phyloP scores from a whole-genome alignment of 345 rosid species.

The Eucalyptus sp. region DNA sequence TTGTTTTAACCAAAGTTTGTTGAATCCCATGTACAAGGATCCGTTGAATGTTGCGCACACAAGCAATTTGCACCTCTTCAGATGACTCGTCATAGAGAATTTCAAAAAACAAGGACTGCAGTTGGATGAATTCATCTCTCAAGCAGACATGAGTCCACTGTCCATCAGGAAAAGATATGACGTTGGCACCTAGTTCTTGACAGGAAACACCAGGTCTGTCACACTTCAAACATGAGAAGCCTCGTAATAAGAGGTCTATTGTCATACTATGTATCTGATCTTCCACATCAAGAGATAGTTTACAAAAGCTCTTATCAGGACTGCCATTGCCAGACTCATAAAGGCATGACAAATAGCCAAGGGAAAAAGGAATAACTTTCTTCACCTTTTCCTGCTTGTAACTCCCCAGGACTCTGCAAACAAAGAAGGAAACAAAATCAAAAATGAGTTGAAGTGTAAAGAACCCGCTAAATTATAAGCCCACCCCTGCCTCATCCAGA shows the following conservation, averaged over 20 bases:
- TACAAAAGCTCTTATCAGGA: conserved; percentile 35
- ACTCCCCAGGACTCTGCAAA: conserved; percentile 49
- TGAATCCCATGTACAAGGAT: conserved; percentile 51
- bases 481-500: neutral
- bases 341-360: conserved; percentile 76
- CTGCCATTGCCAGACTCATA: conserved; percentile 37
- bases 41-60: conserved; percentile 54
- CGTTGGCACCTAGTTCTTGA: conserved; percentile 14
- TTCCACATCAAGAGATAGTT: conserved; percentile 32
- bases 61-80: conserved; percentile 81
- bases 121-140: conserved; percentile 22
- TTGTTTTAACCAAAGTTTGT: conserved; percentile 33
- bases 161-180: conserved; percentile 15
- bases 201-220: conserved; percentile 24
- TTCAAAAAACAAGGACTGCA: conserved; percentile 46
- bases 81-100: conserved; percentile 64
- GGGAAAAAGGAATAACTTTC: conserved; percentile 49
- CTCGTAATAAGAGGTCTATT: conserved; percentile 38
- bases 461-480: neutral
- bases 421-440: neutral
- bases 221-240: conserved; percentile 83
- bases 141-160: conserved; percentile 13
- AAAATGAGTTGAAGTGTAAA: neutral
- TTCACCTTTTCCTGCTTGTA: conserved; percentile 47
- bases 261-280: conserved; percentile 19